phyloP scores from a whole-genome alignment of 306 rosid species.

The Lathyrus tuberosus region DNA sequence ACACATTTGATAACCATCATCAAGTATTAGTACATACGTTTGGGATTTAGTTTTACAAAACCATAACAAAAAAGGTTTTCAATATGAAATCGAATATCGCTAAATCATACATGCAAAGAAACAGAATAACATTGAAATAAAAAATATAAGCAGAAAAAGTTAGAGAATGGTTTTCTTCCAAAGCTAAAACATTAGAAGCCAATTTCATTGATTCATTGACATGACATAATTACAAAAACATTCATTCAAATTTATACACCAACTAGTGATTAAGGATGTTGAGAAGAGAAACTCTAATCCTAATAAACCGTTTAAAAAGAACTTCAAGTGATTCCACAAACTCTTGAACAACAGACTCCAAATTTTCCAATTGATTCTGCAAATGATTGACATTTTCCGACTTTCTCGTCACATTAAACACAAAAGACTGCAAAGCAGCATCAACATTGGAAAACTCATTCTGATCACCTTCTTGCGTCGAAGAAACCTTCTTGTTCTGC shows the following conservation, averaged over 20 bases:
- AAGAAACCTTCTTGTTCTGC: constrained; percentile 34
- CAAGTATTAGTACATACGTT: background rate
- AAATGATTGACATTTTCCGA: constrained; percentile 38
- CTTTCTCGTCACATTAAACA: constrained; percentile 40
- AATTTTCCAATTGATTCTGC: constrained; percentile 42
- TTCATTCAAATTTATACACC: constrained; percentile 10
- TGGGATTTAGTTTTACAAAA: background rate
- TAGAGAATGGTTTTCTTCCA: constrained; percentile 20
- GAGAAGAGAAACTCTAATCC: constrained; percentile 52
- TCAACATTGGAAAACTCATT: constrained; percentile 56
- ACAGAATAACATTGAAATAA: constrained; percentile 4
- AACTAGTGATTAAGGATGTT: constrained; percentile 54
- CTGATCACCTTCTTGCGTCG: constrained; percentile 39
- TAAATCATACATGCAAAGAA: constrained; percentile 18
- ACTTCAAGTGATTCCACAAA: constrained; percentile 49
- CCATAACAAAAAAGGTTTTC: constrained; percentile 10
- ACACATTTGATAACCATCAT: too few species aligned
- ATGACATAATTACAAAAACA: constrained; percentile 39
- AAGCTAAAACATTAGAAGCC: constrained; percentile 31
- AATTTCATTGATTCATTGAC: constrained; percentile 22
- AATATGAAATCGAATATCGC: constrained; percentile 15
- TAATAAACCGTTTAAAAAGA: constrained; percentile 50
- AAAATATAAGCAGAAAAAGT: constrained; percentile 7
- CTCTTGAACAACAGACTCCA: constrained; percentile 51
- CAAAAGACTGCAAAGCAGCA: constrained; percentile 53